Percentiles rank a stretch among this genome's conserved stretches.
Evolutionary conservation across 345 rosid genomes (phyloP).

Genomic region (Dipteronia dyeriana): DNA sequence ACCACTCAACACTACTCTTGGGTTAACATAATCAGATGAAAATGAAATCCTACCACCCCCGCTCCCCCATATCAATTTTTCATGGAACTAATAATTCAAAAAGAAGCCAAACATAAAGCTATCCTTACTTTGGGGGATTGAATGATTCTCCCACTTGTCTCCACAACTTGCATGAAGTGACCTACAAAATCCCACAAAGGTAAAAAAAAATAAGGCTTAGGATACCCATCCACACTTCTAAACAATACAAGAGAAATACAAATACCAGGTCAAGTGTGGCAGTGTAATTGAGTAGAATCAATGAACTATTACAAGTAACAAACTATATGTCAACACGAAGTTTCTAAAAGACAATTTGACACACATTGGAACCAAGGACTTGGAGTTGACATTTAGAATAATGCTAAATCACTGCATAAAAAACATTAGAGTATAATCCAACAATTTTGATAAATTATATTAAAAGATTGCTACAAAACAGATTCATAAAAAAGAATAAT

Average conservation of each 20-base stretch:
- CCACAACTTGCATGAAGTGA: slow-evolving; percentile 72
- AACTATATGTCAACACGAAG: background rate
- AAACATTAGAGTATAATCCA: background rate
- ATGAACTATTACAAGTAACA: too few relatives aligned
- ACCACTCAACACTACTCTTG: background rate
- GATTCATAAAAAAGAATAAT: background rate
- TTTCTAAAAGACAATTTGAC: background rate
- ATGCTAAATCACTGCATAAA: background rate
- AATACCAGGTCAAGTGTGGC: background rate
- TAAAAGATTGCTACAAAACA: background rate
- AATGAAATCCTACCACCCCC: background rate
- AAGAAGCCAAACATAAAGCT: slow-evolving; percentile 1
- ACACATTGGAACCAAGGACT: background rate
- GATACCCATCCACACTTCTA: background rate
- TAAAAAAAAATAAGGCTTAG: background rate
- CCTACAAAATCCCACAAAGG: slow-evolving; percentile 42
- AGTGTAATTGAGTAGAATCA: background rate
- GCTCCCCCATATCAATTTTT: background rate
- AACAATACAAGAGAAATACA: background rate
- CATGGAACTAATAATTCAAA: slow-evolving; percentile 5
- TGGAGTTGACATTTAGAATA: background rate
- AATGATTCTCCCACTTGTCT: slow-evolving; percentile 81
- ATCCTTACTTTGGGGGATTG: slow-evolving; percentile 75
- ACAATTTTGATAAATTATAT: background rate
- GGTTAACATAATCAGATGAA: background rate